Percentiles rank a stretch among this genome's conserved stretches.
These are phyloP conservation scores for Naegleria lovaniensis DNA, from an alignment of 208 protist genomes.

Conservation along the genomic window DNA sequence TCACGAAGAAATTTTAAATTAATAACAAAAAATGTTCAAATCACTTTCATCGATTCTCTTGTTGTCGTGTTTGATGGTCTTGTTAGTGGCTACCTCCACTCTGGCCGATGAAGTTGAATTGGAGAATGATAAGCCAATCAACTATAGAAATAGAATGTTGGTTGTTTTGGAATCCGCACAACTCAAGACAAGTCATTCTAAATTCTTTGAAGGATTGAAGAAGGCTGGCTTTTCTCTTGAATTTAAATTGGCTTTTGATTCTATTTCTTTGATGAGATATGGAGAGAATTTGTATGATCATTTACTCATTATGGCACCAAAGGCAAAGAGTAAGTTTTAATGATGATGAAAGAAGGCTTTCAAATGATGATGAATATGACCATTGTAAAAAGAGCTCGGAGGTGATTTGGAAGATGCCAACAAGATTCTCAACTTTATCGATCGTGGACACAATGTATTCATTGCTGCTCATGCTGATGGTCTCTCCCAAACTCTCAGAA, in stretches of 20 bases:
- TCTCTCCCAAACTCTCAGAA: neutral
- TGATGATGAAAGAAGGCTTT: neutral
- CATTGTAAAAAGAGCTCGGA: neutral
- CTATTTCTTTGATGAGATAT: neutral
- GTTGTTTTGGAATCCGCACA: neutral
- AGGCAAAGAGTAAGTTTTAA: neutral
- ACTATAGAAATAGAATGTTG: neutral
- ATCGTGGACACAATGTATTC: neutral
- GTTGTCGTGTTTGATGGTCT: neutral
- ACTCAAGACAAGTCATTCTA: neutral
- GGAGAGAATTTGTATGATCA: slow-evolving; percentile 7
- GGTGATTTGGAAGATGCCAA: neutral
- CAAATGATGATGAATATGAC: neutral
- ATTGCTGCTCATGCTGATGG: neutral
- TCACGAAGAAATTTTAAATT: no score
- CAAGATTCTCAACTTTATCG: neutral
- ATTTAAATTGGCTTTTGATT: neutral
- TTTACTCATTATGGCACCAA: slow-evolving; percentile 12
- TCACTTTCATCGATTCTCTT: neutral
- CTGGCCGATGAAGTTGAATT: neutral
- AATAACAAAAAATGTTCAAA: no score
- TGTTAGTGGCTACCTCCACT: neutral
- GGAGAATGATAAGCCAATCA: neutral
- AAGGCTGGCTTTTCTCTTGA: neutral
- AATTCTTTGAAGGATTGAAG: neutral